Base-by-base conservation (phyloP, 192 early-diverging fungal species). In the Geranomyces variabilis region DNA sequence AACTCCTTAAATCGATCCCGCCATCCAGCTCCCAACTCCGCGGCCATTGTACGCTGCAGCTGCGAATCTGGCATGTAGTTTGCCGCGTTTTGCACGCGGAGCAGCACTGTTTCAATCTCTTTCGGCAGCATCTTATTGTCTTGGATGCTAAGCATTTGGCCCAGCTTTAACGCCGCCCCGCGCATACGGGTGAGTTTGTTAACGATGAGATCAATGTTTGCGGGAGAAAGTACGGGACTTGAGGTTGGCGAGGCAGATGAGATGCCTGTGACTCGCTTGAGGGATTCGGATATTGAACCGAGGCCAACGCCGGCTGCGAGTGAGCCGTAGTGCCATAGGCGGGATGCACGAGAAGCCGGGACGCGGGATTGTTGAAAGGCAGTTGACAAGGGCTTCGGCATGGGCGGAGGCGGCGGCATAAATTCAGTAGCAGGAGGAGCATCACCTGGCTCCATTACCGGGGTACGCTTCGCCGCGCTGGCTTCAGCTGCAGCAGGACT, bases 91-190 rank as follows among this genome's bases (percentile, higher is more conserved):
- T 99, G 97, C 22, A 99, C 95, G 13, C 92, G 86, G 58, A 91
- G 75, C 49, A 99, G 71, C 6, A 99, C 84, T 41, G 88, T 73
- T 51, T 93, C 90, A 26, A 99, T 71, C 70, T 96, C 92, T 31
- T 82, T 81, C 1, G 96, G 89, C 26, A 97, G 65, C 78, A 87
- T 84, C 46, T 55, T 69, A 31, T 68, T 58, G 46, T 85, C 80
- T 81, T 99, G 97, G 70, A 99, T 99, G 73, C 91, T 93, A 1
- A 99, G 75, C 94, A 99, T 97, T 76, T 99, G 97, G 5, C 95
- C 97, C 41, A 99, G 85, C 71, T 99, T 99, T 17, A 99, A 79
- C 6, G 97, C 97, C 0, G 97, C 97, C 0, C 97, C 97, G 43
- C 97, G 89, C 95, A 99, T 97, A 41, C 83, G 83, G 0, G 93